Percentiles rank a stretch among this genome's conserved stretches.
phyloP scores from a whole-genome alignment of 2,329 filamentous ascomycete species.

The Ascochyta koolunga region DNA sequence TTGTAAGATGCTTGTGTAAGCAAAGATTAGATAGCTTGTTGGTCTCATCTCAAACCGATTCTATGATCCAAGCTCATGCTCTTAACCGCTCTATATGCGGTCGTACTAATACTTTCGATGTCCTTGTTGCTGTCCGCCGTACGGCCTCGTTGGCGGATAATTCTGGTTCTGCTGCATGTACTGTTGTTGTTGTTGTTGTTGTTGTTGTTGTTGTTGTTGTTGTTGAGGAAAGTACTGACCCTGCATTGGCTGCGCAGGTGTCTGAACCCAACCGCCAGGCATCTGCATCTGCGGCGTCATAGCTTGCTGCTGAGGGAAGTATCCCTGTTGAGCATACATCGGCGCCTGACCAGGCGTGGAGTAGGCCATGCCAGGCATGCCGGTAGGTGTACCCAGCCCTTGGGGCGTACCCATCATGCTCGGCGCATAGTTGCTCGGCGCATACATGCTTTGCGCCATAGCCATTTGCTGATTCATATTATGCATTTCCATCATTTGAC shows the following conservation, averaged over 20 bases:
- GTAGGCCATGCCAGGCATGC: conserved; percentile 34
- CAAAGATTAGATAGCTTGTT: neutral
- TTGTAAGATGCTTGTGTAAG: conserved; percentile 1
- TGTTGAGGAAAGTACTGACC: conserved; percentile 35
- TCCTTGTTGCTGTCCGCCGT: conserved; percentile 39
- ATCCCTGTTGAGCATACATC: conserved; percentile 39
- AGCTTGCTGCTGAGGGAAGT: conserved; percentile 34
- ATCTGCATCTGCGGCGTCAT: conserved; percentile 35
- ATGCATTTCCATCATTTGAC: conserved; percentile 35
- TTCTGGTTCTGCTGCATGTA: conserved; percentile 20
- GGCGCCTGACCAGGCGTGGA: conserved; percentile 37
- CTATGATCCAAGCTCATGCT: neutral
- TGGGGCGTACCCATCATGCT: conserved; percentile 28
- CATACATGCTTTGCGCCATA: conserved; percentile 30
- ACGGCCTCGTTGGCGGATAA: conserved; percentile 36
- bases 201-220: conserved; percentile 22
- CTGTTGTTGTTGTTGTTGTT: conserved; percentile 6
- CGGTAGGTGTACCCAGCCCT: conserved; percentile 27
- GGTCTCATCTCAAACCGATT: neutral
- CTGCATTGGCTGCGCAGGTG: conserved; percentile 34
- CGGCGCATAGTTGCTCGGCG: conserved; percentile 32
- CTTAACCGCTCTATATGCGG: conserved; percentile 3
- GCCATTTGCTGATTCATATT: conserved; percentile 35
- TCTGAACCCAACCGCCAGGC: conserved; percentile 37
- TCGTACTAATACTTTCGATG: conserved; percentile 20